A percentile compares a stretch with the other conserved stretches of the same genome.
These are phyloP conservation scores for Lophium mytilinum DNA, from an alignment of 495 filamentous ascomycete species.

Conservation along the genomic window DNA sequence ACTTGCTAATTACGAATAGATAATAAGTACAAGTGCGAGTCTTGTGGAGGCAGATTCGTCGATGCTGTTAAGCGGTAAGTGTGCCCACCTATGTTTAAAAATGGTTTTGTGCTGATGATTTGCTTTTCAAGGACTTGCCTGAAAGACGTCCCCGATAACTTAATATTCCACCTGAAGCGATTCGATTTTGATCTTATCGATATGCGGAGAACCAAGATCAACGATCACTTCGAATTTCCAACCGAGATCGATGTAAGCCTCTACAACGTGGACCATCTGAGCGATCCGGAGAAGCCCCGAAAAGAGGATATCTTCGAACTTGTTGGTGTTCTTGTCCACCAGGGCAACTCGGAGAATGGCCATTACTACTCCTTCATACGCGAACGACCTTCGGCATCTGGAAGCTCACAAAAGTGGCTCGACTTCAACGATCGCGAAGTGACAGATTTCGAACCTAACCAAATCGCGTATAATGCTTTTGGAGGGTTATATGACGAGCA, in stretches of 20 bases:
- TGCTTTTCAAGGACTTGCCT: slow-evolving; percentile 61
- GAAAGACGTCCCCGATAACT: slow-evolving; percentile 86
- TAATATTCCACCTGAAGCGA: slow-evolving; percentile 93
- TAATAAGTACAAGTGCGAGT: slow-evolving; percentile 96
- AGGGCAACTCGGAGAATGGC: slow-evolving; percentile 84
- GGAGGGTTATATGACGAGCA: slow-evolving; percentile 56
- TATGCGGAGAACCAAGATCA: slow-evolving; percentile 84
- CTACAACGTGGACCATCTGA: slow-evolving; percentile 83
- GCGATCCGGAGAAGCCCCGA: slow-evolving; percentile 46
- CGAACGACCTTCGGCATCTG: slow-evolving; percentile 54
- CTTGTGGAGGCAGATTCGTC: slow-evolving; percentile 73
- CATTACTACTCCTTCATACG: slow-evolving; percentile 97
- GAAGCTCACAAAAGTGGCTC: slow-evolving; percentile 56
- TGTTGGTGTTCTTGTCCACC: slow-evolving; percentile 86
- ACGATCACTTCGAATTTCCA: slow-evolving; percentile 89
- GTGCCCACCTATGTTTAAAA: background rate
- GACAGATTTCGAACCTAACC: slow-evolving; percentile 59
- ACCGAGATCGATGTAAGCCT: slow-evolving; percentile 77
- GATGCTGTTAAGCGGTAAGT: slow-evolving; percentile 78
- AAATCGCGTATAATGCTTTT: slow-evolving; percentile 69
- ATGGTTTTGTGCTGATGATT: background rate
- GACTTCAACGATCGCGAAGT: slow-evolving; percentile 91
- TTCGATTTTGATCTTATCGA: slow-evolving; percentile 91
- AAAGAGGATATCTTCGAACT: slow-evolving; percentile 77
- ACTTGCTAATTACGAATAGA: slow-evolving; percentile 40